Evolutionary conservation across 352 stramenopile species (phyloP).

Genomic region (Phytophthora capsici): DNA sequence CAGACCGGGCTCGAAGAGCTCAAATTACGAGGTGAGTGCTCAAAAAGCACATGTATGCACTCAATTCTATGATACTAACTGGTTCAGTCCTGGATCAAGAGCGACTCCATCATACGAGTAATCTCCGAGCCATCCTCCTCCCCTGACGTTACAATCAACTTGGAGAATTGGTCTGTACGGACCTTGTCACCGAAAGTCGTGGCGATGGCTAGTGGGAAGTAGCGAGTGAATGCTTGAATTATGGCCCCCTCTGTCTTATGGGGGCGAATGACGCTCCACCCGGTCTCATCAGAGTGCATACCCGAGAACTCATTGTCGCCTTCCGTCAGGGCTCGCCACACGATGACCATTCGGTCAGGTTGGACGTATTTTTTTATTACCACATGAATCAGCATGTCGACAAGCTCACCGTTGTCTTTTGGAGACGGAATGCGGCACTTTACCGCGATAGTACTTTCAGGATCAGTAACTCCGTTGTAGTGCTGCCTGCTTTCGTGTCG

Average conservation of each 20-base stretch:
- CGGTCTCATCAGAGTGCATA: conserved; percentile 60
- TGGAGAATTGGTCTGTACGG: conserved; percentile 21
- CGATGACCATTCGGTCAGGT: conserved; percentile 45
- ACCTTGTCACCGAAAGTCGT: not conserved
- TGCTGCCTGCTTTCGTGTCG: conserved; percentile 3
- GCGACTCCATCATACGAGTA: conserved; percentile 29
- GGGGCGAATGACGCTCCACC: conserved; percentile 47
- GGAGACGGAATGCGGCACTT: conserved; percentile 15
- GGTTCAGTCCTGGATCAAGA: conserved; percentile 5
- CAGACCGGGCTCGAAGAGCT: conserved; percentile 47
- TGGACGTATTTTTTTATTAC: conserved; percentile 49
- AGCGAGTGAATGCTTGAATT: conserved; percentile 19
- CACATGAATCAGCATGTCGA: conserved; percentile 17
- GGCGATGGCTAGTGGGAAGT: conserved; percentile 20
- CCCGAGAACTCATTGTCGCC: conserved; percentile 37
- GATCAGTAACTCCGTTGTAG: conserved; percentile 17
- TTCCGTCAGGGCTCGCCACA: conserved; percentile 54
- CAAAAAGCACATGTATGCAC: no score
- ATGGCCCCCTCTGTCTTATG: conserved; percentile 1
- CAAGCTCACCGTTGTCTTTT: not conserved
- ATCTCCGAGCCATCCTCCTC: conserved; percentile 31
- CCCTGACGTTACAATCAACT: conserved; percentile 26
- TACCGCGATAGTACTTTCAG: conserved; percentile 40
- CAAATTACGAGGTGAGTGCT: conserved; percentile 11
- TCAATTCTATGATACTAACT: no score